Percentiles rank a stretch among this genome's conserved stretches.
These are phyloP conservation scores for Cutaneotrichosporon sp. DNA, from an alignment of 1,284 basidiomycete species.

Conservation along the genomic window DNA sequence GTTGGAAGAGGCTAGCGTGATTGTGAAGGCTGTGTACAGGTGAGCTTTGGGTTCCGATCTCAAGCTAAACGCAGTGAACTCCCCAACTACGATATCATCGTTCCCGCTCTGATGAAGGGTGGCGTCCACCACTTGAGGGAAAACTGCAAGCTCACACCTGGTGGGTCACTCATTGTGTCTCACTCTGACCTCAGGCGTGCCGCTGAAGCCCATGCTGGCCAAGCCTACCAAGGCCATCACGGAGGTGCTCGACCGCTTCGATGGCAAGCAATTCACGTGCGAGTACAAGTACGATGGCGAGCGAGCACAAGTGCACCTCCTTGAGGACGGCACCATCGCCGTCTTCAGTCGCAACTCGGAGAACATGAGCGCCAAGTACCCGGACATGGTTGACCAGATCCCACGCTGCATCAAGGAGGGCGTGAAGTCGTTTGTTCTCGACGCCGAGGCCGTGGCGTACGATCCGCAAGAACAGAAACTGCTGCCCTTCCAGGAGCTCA, in stretches of 20 bases:
- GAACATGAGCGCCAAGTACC: constrained; percentile 99
- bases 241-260: constrained; percentile 97
- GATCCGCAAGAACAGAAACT: constrained; percentile 66
- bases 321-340: constrained; percentile 73
- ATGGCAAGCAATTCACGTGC: constrained; percentile 93
- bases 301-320: constrained; percentile 87
- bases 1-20: constrained; percentile 75
- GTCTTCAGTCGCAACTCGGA: constrained; percentile 98
- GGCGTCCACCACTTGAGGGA: constrained; percentile 72
- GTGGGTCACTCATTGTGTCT: constrained; percentile 44
- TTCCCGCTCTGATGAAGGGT: constrained; percentile 82
- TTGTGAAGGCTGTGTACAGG: constrained; percentile 92
- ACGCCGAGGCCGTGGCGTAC: constrained; percentile 77
- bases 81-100: constrained; percentile 87
- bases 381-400: constrained; percentile 90
- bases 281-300: constrained; percentile 99
- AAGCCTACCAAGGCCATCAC: constrained; percentile 98
- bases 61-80: constrained; percentile 66
- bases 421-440: constrained; percentile 76
- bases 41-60: constrained; percentile 42
- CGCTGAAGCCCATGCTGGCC: constrained; percentile 99
- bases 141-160: constrained; percentile 87
- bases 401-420: constrained; percentile 80
- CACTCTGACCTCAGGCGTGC: constrained; percentile 59
- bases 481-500: constrained; percentile 80